Base-by-base conservation (phyloP, 768 basidiomycete species). In the Tephrocybe sp. region DNA sequence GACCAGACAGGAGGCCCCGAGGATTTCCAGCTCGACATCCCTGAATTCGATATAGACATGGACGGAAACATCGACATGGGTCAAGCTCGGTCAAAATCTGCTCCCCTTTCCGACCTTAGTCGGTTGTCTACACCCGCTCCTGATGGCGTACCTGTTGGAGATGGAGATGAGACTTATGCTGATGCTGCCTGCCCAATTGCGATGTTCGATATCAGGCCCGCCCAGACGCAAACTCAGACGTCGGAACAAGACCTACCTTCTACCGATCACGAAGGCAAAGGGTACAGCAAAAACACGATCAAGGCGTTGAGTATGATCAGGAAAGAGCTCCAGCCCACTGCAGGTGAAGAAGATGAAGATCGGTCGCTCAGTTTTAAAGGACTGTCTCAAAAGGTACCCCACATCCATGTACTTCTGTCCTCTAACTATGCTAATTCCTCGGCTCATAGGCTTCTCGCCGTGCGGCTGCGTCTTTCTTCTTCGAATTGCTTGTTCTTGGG, bases 391-490 rank as follows among this genome's bases (percentile, higher is more conserved):
- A 91, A 91, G 75, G 92, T 89, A 52, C 36, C 20, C 13, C 14
- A 20, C 41, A 20, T 48, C 11, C 33, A 19, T 10, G 42, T 14
- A 23, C n/a, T 16, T 17, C 16, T n/a, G 22, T 4, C 20, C 20
- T 44, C 13, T 52, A 39, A 46, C 49, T 35, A 56, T 16, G 26
- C 32, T 57, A 10, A 61, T 22, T 2, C 11, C 10, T 22, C 12
- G 8, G 34, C 44, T 32, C 44, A 43, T 59, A 95, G 91, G 88
- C 93, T 11, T 89, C 92, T 9, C 86, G 91, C 41, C 84, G 92
- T 36, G 97, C 94, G 11, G 93, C 96, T 1, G 84, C 96, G 1
- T 85, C 92, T 1, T 98, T 99, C 76, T 99, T 99, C 78, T 99
- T 99, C 65, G 97, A 99, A 68, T 70, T 98, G 31, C 84, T 99